Conservation (phyloP, 768 basidiomycete species). For the Lactarius sp. region DNA sequence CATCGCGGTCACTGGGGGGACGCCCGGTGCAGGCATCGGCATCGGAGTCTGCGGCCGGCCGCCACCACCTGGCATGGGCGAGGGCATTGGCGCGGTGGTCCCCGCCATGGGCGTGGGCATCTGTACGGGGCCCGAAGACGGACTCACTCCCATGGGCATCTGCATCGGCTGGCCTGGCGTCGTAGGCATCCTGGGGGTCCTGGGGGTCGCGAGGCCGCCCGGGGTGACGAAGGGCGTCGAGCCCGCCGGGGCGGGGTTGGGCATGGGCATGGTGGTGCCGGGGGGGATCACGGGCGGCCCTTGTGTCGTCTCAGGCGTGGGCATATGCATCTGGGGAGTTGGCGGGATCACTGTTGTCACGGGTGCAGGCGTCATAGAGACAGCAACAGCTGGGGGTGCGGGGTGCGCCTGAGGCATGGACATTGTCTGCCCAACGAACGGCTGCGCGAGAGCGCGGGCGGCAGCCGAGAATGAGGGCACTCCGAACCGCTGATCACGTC, state of each 20-base stretch:
- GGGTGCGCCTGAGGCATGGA: conserved; percentile 10
- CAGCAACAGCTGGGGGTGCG: neutral
- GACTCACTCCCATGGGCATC: conserved; percentile 3
- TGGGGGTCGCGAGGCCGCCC: neutral
- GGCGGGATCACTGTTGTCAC: neutral
- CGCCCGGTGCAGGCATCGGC: conserved; percentile 15
- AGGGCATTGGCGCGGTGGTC: conserved; percentile 2
- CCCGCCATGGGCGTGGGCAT: conserved; percentile 9
- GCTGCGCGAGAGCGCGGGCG: neutral
- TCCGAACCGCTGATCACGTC: neutral
- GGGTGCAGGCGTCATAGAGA: neutral
- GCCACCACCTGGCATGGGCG: neutral
- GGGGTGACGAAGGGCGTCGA: conserved; percentile 15
- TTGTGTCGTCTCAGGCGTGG: neutral
- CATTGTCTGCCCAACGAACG: conserved; percentile 1
- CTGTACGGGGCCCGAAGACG: neutral
- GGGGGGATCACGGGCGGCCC: conserved; percentile 9
- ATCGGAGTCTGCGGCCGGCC: neutral
- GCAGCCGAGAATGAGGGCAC: conserved; percentile 4
- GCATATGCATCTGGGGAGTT: conserved; percentile 16
- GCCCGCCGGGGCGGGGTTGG: conserved; percentile 3
- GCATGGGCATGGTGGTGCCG: conserved; percentile 12
- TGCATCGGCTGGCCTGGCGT: neutral
- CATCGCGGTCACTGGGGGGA: neutral
- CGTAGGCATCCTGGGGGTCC: neutral